These are phyloP conservation scores for Hericium coralloides DNA, from an alignment of 768 basidiomycete genomes.

Conservation along the genomic window DNA sequence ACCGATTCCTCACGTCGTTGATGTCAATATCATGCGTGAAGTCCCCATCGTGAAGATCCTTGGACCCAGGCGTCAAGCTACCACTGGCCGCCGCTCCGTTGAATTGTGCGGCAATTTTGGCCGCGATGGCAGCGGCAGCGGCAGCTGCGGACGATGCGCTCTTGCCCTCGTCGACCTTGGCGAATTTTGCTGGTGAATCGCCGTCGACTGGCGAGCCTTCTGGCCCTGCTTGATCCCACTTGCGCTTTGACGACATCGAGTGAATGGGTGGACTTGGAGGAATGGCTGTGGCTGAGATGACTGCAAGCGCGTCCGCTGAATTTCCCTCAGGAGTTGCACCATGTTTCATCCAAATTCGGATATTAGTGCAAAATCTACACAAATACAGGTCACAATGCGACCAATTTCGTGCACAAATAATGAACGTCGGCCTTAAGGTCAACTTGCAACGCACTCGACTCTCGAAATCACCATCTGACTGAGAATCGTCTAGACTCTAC, in stretches of 20 bases:
- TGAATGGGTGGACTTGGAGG: not conserved
- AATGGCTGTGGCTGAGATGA: not conserved
- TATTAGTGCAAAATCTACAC: not conserved
- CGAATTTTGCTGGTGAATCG: constrained; percentile 32
- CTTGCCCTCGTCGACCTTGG: constrained; percentile 44
- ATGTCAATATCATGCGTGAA: constrained; percentile 93
- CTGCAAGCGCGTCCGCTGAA: not conserved
- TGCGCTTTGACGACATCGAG: constrained; percentile 63
- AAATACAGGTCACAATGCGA: not conserved
- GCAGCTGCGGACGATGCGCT: constrained; percentile 65
- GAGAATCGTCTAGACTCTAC: no score
- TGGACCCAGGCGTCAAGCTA: constrained; percentile 33
- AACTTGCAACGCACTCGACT: no score
- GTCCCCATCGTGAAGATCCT: constrained; percentile 69
- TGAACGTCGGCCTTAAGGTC: no score
- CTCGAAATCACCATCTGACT: no score
- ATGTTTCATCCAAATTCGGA: not conserved
- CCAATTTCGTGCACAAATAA: not conserved
- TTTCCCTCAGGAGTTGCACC: not conserved
- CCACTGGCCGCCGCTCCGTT: constrained; percentile 34
- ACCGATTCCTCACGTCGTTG: constrained; percentile 92
- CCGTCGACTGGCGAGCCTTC: constrained; percentile 37
- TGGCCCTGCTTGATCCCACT: constrained; percentile 62
- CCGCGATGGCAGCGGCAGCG: constrained; percentile 80
- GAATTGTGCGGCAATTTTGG: constrained; percentile 90